Evolutionary conservation across 2,329 filamentous ascomycete species (phyloP).

Genomic region (Aspergillus thermomutatus): DNA sequence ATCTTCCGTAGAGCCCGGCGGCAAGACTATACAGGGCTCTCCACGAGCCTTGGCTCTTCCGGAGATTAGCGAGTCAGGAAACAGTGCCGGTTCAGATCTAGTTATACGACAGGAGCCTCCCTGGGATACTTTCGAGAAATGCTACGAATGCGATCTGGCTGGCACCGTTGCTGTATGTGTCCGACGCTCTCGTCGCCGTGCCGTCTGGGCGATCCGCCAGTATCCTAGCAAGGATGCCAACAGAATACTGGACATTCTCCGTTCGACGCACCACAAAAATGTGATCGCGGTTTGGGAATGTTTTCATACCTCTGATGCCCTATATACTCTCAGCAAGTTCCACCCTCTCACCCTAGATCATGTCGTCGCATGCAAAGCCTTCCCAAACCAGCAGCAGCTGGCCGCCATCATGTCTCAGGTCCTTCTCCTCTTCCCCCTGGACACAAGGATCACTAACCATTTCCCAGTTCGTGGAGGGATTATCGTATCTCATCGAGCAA

Average conservation of each 20-base stretch:
- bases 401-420: conserved; percentile 19
- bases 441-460: conserved; percentile 9
- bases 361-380: conserved; percentile 13
- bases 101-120: conserved; percentile 16
- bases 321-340: conserved; percentile 12
- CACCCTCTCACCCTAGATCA: conserved; percentile 15
- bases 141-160: conserved; percentile 20
- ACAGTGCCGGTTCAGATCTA: conserved; percentile 2
- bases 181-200: conserved; percentile 2
- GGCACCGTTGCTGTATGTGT: conserved; percentile 12
- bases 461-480: conserved; percentile 15
- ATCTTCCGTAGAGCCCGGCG: background rate
- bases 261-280: conserved; percentile 7
- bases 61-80: conserved; percentile 1
- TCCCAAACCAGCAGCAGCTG: conserved; percentile 16
- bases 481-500: conserved; percentile 12
- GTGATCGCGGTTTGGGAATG: conserved; percentile 4
- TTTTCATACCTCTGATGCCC: conserved; percentile 7
- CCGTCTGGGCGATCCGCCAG: conserved; percentile 1
- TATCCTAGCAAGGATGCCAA: too few relatives aligned
- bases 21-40: background rate
- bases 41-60: conserved; percentile 4
- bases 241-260: too few relatives aligned
- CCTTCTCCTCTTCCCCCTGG: background rate
- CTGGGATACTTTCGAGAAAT: conserved; percentile 19